Base-by-base conservation (phyloP, 441 rosid genomes). In the Corymbia citriodora region DNA sequence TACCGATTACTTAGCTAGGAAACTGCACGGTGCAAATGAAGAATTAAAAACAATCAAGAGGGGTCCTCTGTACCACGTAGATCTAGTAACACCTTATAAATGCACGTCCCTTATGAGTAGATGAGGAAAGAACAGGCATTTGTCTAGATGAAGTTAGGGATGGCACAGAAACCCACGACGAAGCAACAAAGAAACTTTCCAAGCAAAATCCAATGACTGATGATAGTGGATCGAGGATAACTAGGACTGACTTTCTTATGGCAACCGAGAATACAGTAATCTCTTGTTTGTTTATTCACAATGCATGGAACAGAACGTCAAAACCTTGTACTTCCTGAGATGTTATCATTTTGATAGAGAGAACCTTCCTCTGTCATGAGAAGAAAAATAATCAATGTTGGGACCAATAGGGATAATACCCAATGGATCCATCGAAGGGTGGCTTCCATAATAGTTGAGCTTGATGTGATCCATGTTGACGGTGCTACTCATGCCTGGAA, bases 391-490 rank as follows among this genome's bases (percentile, higher is more conserved):
- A 91, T 97, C 93, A 15, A 95, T 92, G 87, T 95, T 91, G 40
- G 97, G 98, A 91, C 99, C 99, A 31, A 72, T 74, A 88, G 98
- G 98, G 85, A 97, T 90, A 87, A 96, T 95, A 33, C 98, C 98
- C 21, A 90, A 94, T 17, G 97, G 97, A 92, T 97, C 95, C 89
- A 95, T 95, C 4, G 97, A 89, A 87, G 97, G 99, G 89, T 97
- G 97, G 90, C 99, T 98, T 88, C 98, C 97, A 40, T 98, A 98
- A 91, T 97, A 97, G 90, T 95, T 96, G 8, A 91, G 93, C 96
- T 96, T 98, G 91, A 98, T 98, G 92, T 97, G 98, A 81, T 92
- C 93, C 99, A 96, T 94, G 92, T 96, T 95, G 70, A 98, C 96
- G 1, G 97, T 93, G 90, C 93, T 92, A 82, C 92, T 93, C 93